Evolutionary conservation across 2,329 filamentous ascomycete genomes (phyloP).

Genomic region (Aureobasidium sp.): DNA sequence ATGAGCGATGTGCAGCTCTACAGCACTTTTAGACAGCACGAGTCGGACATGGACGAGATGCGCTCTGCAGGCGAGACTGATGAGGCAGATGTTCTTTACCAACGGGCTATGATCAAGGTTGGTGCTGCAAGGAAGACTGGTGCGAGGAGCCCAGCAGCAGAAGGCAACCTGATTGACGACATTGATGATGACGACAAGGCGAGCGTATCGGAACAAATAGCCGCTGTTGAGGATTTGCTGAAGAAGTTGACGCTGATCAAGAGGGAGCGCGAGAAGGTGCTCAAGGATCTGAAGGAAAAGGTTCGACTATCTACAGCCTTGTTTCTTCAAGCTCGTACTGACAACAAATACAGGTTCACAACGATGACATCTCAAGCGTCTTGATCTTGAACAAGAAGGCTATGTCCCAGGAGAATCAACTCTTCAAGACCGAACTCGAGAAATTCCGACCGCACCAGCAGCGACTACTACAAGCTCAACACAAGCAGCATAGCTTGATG

Average conservation of each 20-base stretch:
- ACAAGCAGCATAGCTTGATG: conserved; percentile 90
- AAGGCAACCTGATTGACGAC: conserved; percentile 80
- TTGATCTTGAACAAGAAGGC: conserved; percentile 97
- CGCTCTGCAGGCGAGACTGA: conserved; percentile 76
- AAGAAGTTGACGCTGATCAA: conserved; percentile 90
- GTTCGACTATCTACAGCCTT: conserved; percentile 39
- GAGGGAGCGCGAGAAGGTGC: conserved; percentile 77
- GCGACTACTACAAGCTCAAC: conserved; percentile 81
- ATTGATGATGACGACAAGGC: conserved; percentile 79
- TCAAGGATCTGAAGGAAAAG: conserved; percentile 98
- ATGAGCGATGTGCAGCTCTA: conserved; percentile 80
- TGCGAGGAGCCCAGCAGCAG: conserved; percentile 47
- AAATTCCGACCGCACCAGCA: conserved; percentile 94
- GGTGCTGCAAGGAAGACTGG: conserved; percentile 49
- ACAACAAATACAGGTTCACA: conserved; percentile 59
- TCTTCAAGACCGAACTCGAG: conserved; percentile 95
- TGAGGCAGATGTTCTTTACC: conserved; percentile 82
- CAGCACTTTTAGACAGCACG: conserved; percentile 74
- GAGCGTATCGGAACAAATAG: conserved; percentile 84
- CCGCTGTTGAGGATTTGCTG: conserved; percentile 77
- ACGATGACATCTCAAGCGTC: conserved; percentile 95
- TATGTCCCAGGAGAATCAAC: conserved; percentile 79
- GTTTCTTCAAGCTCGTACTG: background rate
- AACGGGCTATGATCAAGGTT: conserved; percentile 72
- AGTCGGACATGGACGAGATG: conserved; percentile 92